Conservation (phyloP, 176 grass and related monocot species). For the Chrysopogon serrulatus region DNA sequence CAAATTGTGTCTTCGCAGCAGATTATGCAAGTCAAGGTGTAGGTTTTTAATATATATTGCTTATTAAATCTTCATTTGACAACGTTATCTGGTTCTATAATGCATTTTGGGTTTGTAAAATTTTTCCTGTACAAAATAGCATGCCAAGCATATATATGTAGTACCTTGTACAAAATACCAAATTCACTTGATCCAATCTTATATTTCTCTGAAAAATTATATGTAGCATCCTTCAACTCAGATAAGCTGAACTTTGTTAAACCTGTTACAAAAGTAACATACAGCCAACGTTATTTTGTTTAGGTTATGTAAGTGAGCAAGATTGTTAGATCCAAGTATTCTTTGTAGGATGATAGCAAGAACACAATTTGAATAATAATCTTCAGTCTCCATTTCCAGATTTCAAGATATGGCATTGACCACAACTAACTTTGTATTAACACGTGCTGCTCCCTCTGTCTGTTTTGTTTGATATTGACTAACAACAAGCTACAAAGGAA, state of each 20-base stretch:
- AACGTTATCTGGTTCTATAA: too few species aligned
- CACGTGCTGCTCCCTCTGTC: too few species aligned
- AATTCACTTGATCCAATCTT: background rate
- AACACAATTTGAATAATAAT: background rate
- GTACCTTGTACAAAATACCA: background rate
- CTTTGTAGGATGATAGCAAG: background rate
- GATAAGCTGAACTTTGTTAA: background rate
- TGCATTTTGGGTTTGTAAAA: too few species aligned
- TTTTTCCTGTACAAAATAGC: background rate
- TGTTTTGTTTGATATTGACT: too few species aligned
- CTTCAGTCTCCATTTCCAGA: background rate
- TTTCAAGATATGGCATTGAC: background rate
- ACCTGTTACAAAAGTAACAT: background rate
- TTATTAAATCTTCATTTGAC: too few species aligned
- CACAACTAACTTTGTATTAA: background rate
- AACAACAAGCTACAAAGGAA: too few species aligned
- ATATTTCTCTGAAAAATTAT: background rate
- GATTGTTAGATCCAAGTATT: background rate
- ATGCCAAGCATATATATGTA: background rate
- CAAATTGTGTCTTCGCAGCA: too few species aligned
- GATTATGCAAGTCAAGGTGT: too few species aligned
- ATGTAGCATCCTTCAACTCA: background rate
- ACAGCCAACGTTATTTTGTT: background rate
- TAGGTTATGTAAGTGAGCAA: background rate
- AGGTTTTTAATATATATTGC: too few species aligned